Evolutionary conservation across 2,329 filamentous ascomycete species (phyloP).

Genomic region (Aspergillus terreus): DNA sequence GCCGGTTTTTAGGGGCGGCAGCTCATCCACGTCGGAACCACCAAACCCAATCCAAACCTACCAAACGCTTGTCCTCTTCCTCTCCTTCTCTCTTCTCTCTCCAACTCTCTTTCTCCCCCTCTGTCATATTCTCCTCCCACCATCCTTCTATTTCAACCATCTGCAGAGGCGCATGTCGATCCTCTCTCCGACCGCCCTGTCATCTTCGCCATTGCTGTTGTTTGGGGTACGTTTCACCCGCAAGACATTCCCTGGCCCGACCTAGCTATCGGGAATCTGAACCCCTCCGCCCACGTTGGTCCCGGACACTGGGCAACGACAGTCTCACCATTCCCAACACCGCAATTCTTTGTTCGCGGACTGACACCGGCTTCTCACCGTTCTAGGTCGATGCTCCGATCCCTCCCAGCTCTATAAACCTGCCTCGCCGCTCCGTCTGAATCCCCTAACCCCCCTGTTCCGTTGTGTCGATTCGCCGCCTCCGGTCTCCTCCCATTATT

Average conservation of each 20-base stretch:
- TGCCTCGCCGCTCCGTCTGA: slow-evolving; percentile 1
- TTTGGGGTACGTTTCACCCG: slow-evolving; percentile 16
- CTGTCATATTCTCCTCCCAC: not conserved
- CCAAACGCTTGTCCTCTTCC: slow-evolving; percentile 3
- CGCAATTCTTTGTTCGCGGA: slow-evolving; percentile 9
- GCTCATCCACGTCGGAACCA: slow-evolving; percentile 1
- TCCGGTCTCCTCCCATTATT: not conserved
- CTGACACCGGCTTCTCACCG: slow-evolving; percentile 10
- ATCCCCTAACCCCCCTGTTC: not conserved
- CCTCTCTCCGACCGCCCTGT: not conserved
- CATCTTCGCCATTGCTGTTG: slow-evolving; percentile 4
- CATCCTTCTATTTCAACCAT: not conserved
- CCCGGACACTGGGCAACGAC: slow-evolving; percentile 8
- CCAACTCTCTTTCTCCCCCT: not conserved
- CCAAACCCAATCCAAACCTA: slow-evolving; percentile 3
- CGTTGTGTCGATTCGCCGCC: not conserved
- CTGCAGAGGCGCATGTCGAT: not conserved
- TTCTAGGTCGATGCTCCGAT: slow-evolving; percentile 13
- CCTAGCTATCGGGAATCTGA: slow-evolving; percentile 12
- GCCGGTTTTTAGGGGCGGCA: slow-evolving; percentile 4
- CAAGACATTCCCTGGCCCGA: slow-evolving; percentile 5
- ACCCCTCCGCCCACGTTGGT: slow-evolving; percentile 19
- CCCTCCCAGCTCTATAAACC: slow-evolving; percentile 9
- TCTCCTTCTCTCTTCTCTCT: not conserved
- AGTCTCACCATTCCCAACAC: slow-evolving; percentile 6